A percentile compares a stretch with the other conserved stretches of the same genome.
These are phyloP conservation scores for Oryza brachyantha DNA, from an alignment of 176 grass and related monocot genomes.

Conservation along the genomic window DNA sequence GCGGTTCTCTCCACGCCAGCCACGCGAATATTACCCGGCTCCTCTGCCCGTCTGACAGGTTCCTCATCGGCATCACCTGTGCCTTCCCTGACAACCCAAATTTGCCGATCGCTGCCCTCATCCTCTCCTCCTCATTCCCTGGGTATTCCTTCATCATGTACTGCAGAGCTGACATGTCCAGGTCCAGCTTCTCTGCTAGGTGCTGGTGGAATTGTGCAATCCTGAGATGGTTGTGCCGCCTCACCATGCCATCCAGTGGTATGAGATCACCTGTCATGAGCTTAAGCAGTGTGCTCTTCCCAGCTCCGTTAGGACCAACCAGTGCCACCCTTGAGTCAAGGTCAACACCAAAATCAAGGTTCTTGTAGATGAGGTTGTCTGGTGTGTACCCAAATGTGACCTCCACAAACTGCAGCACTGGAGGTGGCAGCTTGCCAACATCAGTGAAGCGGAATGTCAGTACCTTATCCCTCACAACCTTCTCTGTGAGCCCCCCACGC, in stretches of 20 bases:
- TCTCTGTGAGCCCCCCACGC: slow-evolving; percentile 87
- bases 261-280: slow-evolving; percentile 81
- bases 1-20: slow-evolving; percentile 74
- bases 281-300: slow-evolving; percentile 90
- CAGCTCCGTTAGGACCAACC: slow-evolving; percentile 85
- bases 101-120: slow-evolving; percentile 71
- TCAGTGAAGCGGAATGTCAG: slow-evolving; percentile 71
- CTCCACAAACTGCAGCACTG: slow-evolving; percentile 86
- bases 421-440: slow-evolving; percentile 84
- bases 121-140: slow-evolving; percentile 81
- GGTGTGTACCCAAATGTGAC: slow-evolving; percentile 85
- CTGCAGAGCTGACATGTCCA: slow-evolving; percentile 67
- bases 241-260: slow-evolving; percentile 82
- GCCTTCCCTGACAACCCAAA: slow-evolving; percentile 83
- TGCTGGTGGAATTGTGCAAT: slow-evolving; percentile 93
- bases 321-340: slow-evolving; percentile 81
- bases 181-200: slow-evolving; percentile 77
- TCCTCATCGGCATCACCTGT: slow-evolving; percentile 94
- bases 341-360: slow-evolving; percentile 89
- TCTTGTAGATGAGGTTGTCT: slow-evolving; percentile 78
- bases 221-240: slow-evolving; percentile 86
- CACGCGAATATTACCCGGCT: slow-evolving; percentile 85
- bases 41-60: slow-evolving; percentile 83
- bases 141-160: slow-evolving; percentile 96
- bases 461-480: slow-evolving; percentile 63